phyloP scores from a whole-genome alignment of 2,329 filamentous ascomycete genomes.

The Colletotrichum horii region DNA sequence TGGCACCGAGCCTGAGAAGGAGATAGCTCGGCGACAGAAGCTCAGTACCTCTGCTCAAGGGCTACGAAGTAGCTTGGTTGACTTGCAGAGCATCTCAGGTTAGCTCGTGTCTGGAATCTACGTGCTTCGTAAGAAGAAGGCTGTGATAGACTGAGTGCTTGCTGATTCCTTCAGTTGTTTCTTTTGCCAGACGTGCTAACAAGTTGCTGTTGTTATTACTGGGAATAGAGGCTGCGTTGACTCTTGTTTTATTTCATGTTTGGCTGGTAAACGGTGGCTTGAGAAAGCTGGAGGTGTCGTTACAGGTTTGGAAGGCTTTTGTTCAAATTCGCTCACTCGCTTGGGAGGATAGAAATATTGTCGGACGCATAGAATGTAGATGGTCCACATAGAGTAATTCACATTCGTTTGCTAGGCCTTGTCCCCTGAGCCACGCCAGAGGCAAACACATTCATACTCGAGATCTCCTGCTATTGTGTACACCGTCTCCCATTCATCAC shows the following conservation, averaged over 20 bases:
- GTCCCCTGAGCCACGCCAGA: background rate
- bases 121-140: background rate
- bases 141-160: background rate
- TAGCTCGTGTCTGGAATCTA: background rate
- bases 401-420: background rate
- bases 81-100: background rate
- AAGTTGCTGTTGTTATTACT: accelerated
- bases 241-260: accelerated
- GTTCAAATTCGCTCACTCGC: background rate
- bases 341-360: background rate
- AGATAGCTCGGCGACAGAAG: background rate
- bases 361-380: background rate
- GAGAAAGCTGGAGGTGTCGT: background rate
- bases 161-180: background rate
- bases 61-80: background rate
- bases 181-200: background rate
- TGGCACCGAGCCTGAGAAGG: background rate
- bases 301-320: background rate
- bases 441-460: accelerated
- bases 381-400: background rate
- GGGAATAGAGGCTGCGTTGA: background rate
- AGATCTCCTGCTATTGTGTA: background rate
- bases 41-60: background rate
- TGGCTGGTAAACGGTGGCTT: background rate
- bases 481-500: accelerated